Evolutionary conservation across 1,139 yeast species (phyloP).

Genomic region (Yamadazyma siamensis): DNA sequence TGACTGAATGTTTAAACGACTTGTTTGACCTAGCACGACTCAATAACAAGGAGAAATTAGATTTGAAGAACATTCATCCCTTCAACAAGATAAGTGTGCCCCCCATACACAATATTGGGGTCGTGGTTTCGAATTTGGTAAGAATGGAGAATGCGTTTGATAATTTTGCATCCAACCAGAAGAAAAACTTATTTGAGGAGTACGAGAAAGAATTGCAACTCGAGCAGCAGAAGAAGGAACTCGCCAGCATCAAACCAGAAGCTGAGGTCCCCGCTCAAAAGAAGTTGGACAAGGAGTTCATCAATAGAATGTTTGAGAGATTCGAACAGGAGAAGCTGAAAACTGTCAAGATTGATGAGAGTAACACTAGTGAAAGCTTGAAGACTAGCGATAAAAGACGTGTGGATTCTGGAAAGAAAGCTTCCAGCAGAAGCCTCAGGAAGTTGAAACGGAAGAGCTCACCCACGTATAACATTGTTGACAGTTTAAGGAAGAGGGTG

Average conservation of each 20-base stretch:
- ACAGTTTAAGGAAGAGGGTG: constrained; percentile 13
- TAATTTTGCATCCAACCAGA: constrained; percentile 31
- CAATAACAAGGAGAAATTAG: constrained; percentile 26
- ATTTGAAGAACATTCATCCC: constrained; percentile 7
- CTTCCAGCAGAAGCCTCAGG: no score
- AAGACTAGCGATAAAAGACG: constrained; percentile 1
- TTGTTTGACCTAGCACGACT: constrained; percentile 21
- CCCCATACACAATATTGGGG: constrained; percentile 48
- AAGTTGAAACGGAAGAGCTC: no score
- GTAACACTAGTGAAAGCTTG: no score
- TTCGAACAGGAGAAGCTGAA: constrained; percentile 9
- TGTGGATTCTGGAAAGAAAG: no score
- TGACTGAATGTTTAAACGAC: constrained; percentile 28
- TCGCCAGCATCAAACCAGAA: background rate
- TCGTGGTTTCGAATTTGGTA: constrained; percentile 54
- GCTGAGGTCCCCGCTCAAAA: background rate
- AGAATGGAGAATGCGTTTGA: constrained; percentile 42
- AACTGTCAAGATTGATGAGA: no score
- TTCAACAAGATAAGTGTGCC: constrained; percentile 30
- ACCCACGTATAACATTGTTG: constrained; percentile 18
- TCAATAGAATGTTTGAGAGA: constrained; percentile 15
- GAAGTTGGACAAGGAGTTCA: constrained; percentile 13
- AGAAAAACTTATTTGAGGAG: constrained; percentile 17
- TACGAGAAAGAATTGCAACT: constrained; percentile 8
- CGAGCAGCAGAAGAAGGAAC: constrained; percentile 6